These are phyloP conservation scores for Lagenidium giganteum DNA, from an alignment of 352 stramenopile species.

Conservation along the genomic window DNA sequence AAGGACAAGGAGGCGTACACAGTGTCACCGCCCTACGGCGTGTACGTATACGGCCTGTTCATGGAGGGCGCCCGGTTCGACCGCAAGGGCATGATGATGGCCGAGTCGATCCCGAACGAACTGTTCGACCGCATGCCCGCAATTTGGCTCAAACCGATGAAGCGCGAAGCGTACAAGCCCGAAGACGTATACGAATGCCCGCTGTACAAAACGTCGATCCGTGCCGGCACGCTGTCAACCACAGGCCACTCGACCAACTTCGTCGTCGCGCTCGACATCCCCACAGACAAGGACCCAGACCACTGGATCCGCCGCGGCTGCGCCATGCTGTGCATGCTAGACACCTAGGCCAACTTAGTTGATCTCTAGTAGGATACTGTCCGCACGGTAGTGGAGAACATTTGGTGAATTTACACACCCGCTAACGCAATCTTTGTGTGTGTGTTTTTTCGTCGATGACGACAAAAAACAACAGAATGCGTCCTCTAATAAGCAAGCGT, in stretches of 20 bases:
- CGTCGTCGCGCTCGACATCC: slow-evolving; percentile 83
- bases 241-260: slow-evolving; percentile 95
- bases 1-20: slow-evolving; percentile 72
- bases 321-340: slow-evolving; percentile 93
- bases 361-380: too few relatives aligned
- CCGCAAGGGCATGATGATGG: slow-evolving; percentile 61
- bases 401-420: too few relatives aligned
- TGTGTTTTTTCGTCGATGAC: too few relatives aligned
- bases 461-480: too few relatives aligned
- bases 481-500: too few relatives aligned
- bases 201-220: slow-evolving; percentile 92
- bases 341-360: slow-evolving; percentile 58
- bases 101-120: slow-evolving; percentile 85
- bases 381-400: too few relatives aligned
- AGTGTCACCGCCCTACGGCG: slow-evolving; percentile 64
- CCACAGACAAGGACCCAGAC: slow-evolving; percentile 75
- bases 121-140: slow-evolving; percentile 90
- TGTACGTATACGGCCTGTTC: slow-evolving; percentile 94
- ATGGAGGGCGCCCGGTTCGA: slow-evolving; percentile 93
- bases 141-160: slow-evolving; percentile 88
- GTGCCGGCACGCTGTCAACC: slow-evolving; percentile 88
- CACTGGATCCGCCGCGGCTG: slow-evolving; percentile 93
- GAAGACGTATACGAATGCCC: slow-evolving; percentile 86
- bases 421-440: too few relatives aligned
- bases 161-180: slow-evolving; percentile 66